Conservation (phyloP, 805 yeast species). For the Metschnikowia drakensbergensis region DNA sequence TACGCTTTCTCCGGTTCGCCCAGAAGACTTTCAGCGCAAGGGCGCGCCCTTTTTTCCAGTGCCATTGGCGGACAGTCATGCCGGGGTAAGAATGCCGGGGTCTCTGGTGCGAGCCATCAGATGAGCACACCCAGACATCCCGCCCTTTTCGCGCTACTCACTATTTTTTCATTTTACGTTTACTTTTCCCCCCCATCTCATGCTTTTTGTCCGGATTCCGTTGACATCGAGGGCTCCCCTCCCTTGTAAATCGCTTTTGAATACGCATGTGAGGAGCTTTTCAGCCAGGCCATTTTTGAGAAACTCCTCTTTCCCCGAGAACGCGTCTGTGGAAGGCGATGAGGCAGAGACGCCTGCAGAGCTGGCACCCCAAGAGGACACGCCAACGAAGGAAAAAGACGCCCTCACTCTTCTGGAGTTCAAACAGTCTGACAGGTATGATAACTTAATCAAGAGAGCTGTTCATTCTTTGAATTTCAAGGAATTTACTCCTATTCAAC, state of each 20-base stretch:
- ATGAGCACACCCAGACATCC: neutral
- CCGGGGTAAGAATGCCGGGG: too few relatives aligned
- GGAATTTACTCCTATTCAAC: slow-evolving; percentile 67
- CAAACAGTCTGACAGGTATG: slow-evolving; percentile 9
- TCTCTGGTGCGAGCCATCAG: neutral
- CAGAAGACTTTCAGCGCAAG: too few relatives aligned
- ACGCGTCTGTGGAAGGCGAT: neutral
- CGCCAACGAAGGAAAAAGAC: slow-evolving; percentile 3
- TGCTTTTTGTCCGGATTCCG: neutral
- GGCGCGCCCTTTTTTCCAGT: too few relatives aligned
- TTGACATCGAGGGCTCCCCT: neutral
- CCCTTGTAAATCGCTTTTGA: neutral
- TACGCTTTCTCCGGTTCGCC: too few relatives aligned
- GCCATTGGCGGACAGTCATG: too few relatives aligned
- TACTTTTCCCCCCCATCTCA: neutral
- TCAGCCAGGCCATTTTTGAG: neutral
- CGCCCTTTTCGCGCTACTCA: neutral
- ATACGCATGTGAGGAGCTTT: neutral
- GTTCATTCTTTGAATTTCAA: slow-evolving; percentile 35
- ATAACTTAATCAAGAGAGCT: slow-evolving; percentile 11
- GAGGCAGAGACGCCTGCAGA: neutral
- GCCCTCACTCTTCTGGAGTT: slow-evolving; percentile 14
- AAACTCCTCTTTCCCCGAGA: neutral
- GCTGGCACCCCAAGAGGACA: neutral
- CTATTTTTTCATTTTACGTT: neutral